Evolutionary conservation across 805 yeast species (phyloP).

Genomic region (Zygoascus tannicola): DNA sequence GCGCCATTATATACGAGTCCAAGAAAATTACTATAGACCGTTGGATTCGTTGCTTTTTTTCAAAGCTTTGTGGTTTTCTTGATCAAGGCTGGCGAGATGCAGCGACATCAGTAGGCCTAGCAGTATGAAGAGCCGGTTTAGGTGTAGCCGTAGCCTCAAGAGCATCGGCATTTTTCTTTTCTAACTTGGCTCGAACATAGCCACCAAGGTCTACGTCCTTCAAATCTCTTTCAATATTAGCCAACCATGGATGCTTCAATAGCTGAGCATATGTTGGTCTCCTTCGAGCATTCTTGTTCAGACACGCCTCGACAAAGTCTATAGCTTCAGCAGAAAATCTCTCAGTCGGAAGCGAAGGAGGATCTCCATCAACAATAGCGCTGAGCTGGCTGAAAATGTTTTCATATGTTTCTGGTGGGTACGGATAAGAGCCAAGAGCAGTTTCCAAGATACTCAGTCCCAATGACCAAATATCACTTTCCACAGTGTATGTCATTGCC

Average conservation of each 20-base stretch:
- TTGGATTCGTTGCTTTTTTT: no score
- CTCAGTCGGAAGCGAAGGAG: conserved; percentile 64
- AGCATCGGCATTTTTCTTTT: not conserved
- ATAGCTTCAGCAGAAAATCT: conserved; percentile 68
- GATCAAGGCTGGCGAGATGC: not conserved
- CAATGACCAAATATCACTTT: conserved; percentile 91
- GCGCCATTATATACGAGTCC: no score
- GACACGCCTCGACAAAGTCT: conserved; percentile 59
- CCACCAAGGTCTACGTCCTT: conserved; percentile 33
- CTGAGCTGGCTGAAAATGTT: conserved; percentile 86
- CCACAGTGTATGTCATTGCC: conserved; percentile 58
- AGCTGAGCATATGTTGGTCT: conserved; percentile 76
- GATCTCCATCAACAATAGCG: conserved; percentile 94
- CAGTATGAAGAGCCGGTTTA: conserved; percentile 2
- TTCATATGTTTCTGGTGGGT: conserved; percentile 86
- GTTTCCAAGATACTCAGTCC: conserved; percentile 87
- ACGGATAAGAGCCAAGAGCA: conserved; percentile 90
- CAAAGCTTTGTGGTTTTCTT: no score
- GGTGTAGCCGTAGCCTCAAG: not conserved
- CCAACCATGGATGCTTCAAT: conserved; percentile 77
- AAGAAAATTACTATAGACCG: no score
- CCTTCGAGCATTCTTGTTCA: conserved; percentile 68
- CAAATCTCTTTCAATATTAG: conserved; percentile 27
- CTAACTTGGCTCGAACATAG: conserved; percentile 25
- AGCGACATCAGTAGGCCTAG: conserved; percentile 2